Base-by-base conservation (phyloP, 2,329 filamentous ascomycete genomes). In the Huntiella bhutanensis region DNA sequence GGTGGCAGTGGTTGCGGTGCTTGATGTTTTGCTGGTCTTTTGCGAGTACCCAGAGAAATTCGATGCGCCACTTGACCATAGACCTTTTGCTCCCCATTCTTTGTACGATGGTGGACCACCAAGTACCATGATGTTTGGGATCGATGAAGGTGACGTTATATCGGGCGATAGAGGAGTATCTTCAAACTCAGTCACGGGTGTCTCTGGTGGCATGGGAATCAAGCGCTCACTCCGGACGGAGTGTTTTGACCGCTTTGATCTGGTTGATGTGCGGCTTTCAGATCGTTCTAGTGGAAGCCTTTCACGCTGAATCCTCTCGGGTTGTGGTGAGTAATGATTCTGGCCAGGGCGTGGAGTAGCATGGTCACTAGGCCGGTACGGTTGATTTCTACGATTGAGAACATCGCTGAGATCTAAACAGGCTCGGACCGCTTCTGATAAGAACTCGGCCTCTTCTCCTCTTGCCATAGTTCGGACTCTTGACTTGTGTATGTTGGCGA, bases 341-440 rank as follows among this genome's bases (percentile, higher is more conserved):
- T 93, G 85, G 47, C 72, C 82, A 2, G 86, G 82, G 34, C 85
- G 72, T 11, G 88, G 87, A 1, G 87, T 94, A 39, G 81, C 82
- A 46, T 86, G 71, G 51, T 94, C 86, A 13, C 6, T 7, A 4
- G 87, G 85, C 45, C 85, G 75, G 41, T 91, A 76, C 55, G 91
- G 82, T 3, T 83, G 85, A 85, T 87, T 94, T 13, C 85, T 85
- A 63, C 91, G 82, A 41, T 85, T 74, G 66, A 95, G 94, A 46
- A 95, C 76, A 62, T 95, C 85, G 58, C 85, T 93, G 4, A 95
- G 71, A 53, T 94, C 86, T 85, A 85, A 95, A 59, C 87, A 95
- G 11, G 87, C 84, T 57, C 94, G 86, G 0, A 94, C 82, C 1
- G 87, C 85, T 1, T 84, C 91, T 4, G 82, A 80, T 1, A 95